Conservation (phyloP, 2,329 filamentous ascomycete species). For the Fusarium sp. region DNA sequence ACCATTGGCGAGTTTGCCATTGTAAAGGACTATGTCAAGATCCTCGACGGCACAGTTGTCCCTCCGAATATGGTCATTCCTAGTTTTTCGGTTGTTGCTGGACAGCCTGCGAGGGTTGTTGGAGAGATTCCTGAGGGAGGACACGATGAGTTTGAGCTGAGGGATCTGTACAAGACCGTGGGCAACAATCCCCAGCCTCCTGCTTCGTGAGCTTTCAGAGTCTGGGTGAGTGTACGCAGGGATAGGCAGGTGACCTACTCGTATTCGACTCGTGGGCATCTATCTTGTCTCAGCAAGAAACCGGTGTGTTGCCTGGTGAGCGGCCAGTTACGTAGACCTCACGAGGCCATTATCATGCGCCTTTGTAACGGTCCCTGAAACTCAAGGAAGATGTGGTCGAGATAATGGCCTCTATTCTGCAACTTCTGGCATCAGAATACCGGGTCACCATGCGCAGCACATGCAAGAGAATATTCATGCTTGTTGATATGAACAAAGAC, state of each 20-base stretch:
- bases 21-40: slow-evolving; percentile 91
- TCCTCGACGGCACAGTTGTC: slow-evolving; percentile 86
- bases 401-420: background rate
- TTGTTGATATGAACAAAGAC: background rate
- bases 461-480: background rate
- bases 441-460: background rate
- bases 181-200: slow-evolving; percentile 64
- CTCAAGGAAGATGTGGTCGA: background rate
- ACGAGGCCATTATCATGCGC: background rate
- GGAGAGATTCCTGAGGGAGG: slow-evolving; percentile 83
- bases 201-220: slow-evolving; percentile 35
- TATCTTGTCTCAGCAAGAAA: background rate
- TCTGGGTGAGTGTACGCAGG: background rate
- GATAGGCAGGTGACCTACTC: background rate
- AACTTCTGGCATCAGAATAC: background rate
- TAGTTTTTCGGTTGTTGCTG: slow-evolving; percentile 91
- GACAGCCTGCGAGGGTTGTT: slow-evolving; percentile 81
- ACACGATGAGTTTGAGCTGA: slow-evolving; percentile 72
- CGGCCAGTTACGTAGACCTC: background rate
- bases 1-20: slow-evolving; percentile 89
- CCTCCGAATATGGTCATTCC: slow-evolving; percentile 92
- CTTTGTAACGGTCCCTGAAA: background rate
- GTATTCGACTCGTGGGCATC: background rate
- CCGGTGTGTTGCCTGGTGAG: background rate
- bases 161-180: slow-evolving; percentile 73